Conservation (phyloP, 148 eudicot species). For the Hydrangea macrophylla region DNA sequence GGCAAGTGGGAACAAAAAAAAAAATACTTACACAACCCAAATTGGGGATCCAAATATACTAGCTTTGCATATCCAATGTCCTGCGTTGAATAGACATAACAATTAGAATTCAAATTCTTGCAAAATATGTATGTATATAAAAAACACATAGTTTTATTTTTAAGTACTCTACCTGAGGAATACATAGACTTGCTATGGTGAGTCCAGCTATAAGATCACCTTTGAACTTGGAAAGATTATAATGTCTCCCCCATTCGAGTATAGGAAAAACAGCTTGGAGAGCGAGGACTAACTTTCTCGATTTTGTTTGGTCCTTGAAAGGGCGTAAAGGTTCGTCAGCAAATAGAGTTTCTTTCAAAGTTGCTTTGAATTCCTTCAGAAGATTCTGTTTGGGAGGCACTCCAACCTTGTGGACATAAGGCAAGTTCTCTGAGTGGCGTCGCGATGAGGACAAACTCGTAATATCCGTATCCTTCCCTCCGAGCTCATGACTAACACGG, state of each 20-base stretch:
- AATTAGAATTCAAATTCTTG: neutral
- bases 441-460: neutral
- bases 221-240: conserved; percentile 50
- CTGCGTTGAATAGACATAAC: conserved; percentile 28
- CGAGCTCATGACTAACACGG: neutral
- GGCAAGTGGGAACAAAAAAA: neutral
- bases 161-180: conserved; percentile 66
- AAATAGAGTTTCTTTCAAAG: conserved; percentile 65
- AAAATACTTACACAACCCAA: conserved; percentile 61
- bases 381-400: conserved; percentile 50
- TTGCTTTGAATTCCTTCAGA: conserved; percentile 32
- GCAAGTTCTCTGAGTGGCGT: conserved; percentile 18
- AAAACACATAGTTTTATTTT: neutral
- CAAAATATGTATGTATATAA: too few species aligned
- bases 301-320: conserved; percentile 57
- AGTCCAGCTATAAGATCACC: conserved; percentile 78
- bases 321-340: conserved; percentile 65
- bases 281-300: conserved; percentile 45
- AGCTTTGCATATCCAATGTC: conserved; percentile 89
- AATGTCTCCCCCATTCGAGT: conserved; percentile 73
- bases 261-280: conserved; percentile 67
- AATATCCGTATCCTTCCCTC: neutral
- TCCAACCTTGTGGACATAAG: conserved; percentile 54
- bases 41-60: conserved; percentile 59
- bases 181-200: conserved; percentile 86